A percentile compares a stretch with the other conserved stretches of the same genome.
Conservation (phyloP, 208 protist species). For the Strigomonas culicis region DNA sequence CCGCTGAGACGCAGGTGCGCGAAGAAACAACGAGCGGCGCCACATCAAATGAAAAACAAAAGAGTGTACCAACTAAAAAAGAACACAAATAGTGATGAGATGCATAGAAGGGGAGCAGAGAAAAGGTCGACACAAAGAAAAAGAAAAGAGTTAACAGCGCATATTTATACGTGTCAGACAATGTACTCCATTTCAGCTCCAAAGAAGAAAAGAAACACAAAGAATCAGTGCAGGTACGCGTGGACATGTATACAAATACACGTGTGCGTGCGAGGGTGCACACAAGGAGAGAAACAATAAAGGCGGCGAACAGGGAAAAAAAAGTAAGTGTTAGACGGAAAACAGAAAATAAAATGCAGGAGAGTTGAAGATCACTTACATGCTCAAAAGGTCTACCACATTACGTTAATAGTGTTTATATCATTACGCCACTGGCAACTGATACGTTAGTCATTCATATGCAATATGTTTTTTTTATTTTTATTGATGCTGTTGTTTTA, state of each 20-base stretch:
- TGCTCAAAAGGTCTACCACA: too few species aligned
- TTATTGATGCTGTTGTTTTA: slow-evolving; percentile 8
- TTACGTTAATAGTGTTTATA: too few species aligned
- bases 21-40: background rate
- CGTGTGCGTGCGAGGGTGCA: too few species aligned
- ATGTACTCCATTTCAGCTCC: background rate
- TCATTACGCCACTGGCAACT: too few species aligned
- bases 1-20: slow-evolving; percentile 7
- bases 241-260: background rate
- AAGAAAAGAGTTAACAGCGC: slow-evolving; percentile 10
- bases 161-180: too few species aligned
- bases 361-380: background rate
- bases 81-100: background rate
- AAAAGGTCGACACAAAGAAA: background rate
- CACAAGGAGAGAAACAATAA: background rate
- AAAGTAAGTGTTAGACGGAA: background rate
- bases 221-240: background rate
- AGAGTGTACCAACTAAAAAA: background rate
- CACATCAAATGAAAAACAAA: background rate
- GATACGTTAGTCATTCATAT: too few species aligned
- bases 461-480: slow-evolving; percentile 7
- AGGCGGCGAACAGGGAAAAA: background rate
- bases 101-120: background rate
- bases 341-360: background rate
- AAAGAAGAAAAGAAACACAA: slow-evolving; percentile 4